These are phyloP conservation scores for Fusarium napiforme DNA, from an alignment of 2,329 filamentous ascomycete species.

Conservation along the genomic window DNA sequence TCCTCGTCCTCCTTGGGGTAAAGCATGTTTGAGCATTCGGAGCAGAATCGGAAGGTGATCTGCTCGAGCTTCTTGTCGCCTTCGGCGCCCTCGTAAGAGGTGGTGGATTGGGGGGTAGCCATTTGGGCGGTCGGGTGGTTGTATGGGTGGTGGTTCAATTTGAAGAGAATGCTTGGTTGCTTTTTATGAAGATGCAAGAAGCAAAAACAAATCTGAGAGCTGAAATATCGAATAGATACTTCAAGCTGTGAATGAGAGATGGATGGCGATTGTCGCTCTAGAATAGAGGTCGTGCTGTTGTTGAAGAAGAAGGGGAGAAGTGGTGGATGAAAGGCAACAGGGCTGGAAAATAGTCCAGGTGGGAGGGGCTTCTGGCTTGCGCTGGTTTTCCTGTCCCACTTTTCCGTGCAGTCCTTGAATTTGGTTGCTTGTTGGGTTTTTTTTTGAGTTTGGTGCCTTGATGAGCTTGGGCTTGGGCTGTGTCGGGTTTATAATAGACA, in stretches of 20 bases:
- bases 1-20: constrained; percentile 95
- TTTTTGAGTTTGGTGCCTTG: constrained; percentile 2
- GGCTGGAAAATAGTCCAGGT: constrained; percentile 28
- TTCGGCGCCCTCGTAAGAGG: constrained; percentile 54
- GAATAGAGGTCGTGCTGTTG: constrained; percentile 18
- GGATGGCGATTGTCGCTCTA: constrained; percentile 13
- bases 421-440: constrained; percentile 21
- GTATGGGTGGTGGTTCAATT: constrained; percentile 8
- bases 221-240: constrained; percentile 28
- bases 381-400: constrained; percentile 28
- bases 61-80: constrained; percentile 73
- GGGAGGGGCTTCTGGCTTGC: constrained; percentile 25
- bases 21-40: constrained; percentile 98
- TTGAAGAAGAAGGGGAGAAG: constrained; percentile 8
- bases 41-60: constrained; percentile 97
- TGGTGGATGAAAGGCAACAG: constrained; percentile 27
- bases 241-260: constrained; percentile 8
- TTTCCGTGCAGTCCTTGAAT: constrained; percentile 15
- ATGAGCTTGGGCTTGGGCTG: constrained; percentile 3
- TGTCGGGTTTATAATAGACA: constrained; percentile 1
- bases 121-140: constrained; percentile 51
- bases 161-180: constrained; percentile 13
- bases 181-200: constrained; percentile 8
- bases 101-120: constrained; percentile 67
- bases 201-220: constrained; percentile 1